Base-by-base conservation (phyloP, 306 rosid genomes). In the Mimosa pudica region DNA sequence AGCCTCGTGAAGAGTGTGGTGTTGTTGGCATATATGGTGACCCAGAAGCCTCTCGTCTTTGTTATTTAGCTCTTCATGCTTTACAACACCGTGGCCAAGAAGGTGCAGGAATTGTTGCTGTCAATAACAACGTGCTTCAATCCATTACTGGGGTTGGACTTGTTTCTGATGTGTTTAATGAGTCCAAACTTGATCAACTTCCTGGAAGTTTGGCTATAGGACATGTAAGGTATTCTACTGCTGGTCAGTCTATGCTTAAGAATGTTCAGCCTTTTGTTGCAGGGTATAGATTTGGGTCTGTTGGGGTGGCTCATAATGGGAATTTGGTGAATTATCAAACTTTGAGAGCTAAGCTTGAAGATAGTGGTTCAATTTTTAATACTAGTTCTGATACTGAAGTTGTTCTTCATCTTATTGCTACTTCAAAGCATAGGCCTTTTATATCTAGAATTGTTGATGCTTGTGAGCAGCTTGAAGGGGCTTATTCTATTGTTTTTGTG, bases 31-130 rank as follows among this genome's bases (percentile, higher is more conserved):
- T 96, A 12, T 96, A 89, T 42, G 99, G 99, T 48, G 98, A 96
- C 89, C 84, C 94, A 0, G 97, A 96, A n/a, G 98, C 99, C 38
- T 90, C 98, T 2, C 92, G 92, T 1, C 91, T 96, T 30, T 89
- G 93, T 52, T 93, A 91, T 45, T 72, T 96, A 10, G 98, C 96
- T 5, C 97, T 96, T 16, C 99, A 96, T 55, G 91, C 99, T 1
- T 96, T 96, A 14, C 99, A 96, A 60, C 99, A 96, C 51, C 98
- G 97, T 2, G 99, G 99, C 13, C 99, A 96, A 49, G 99, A 93
- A 83, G 98, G 99, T 1, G 98, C 98, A 0, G 98, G 97, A 3
- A 96, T 96, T 16, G 97, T 96, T 4, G 64, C 98, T 1, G 96
- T 91, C 3, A 17, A 90, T 24, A 71, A 90, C 44, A 83, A 88